Conservation (phyloP, 306 rosid genomes). For the Prinsepia uniflora region DNA sequence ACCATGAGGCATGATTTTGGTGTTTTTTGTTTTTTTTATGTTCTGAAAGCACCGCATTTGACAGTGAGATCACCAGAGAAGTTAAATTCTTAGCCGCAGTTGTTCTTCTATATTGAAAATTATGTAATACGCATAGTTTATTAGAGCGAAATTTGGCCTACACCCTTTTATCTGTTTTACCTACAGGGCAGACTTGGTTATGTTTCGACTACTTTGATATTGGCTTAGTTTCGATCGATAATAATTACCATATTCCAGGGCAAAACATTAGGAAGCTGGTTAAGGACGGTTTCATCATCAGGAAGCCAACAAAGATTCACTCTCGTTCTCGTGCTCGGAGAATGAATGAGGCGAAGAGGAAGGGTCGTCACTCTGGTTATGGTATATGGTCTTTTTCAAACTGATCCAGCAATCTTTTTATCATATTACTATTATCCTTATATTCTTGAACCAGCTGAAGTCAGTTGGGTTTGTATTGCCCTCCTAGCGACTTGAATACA, state of each 20-base stretch:
- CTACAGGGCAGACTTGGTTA: neutral
- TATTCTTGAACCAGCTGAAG: neutral
- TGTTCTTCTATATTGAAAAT: neutral
- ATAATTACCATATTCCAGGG: slow-evolving; percentile 37
- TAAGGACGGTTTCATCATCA: slow-evolving; percentile 88
- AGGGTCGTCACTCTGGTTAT: slow-evolving; percentile 95
- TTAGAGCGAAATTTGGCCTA: neutral
- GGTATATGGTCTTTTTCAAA: slow-evolving; percentile 36
- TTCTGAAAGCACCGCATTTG: neutral
- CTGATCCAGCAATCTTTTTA: neutral
- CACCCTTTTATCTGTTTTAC: neutral
- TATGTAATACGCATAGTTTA: neutral
- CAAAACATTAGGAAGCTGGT: slow-evolving; percentile 91
- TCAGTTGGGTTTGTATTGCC: neutral
- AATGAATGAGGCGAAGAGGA: slow-evolving; percentile 91
- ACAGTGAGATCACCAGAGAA: neutral
- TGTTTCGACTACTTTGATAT: neutral
- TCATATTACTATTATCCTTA: neutral
- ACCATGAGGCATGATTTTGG: too few relatives aligned
- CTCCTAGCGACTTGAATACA: neutral
- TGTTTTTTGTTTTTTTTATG: neutral
- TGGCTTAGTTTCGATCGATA: neutral
- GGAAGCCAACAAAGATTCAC: slow-evolving; percentile 96
- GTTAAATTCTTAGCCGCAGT: neutral
- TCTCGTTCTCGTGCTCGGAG: slow-evolving; percentile 92